These are phyloP conservation scores for Candida jianshihensis DNA, from an alignment of 805 yeast species.

Conservation along the genomic window DNA sequence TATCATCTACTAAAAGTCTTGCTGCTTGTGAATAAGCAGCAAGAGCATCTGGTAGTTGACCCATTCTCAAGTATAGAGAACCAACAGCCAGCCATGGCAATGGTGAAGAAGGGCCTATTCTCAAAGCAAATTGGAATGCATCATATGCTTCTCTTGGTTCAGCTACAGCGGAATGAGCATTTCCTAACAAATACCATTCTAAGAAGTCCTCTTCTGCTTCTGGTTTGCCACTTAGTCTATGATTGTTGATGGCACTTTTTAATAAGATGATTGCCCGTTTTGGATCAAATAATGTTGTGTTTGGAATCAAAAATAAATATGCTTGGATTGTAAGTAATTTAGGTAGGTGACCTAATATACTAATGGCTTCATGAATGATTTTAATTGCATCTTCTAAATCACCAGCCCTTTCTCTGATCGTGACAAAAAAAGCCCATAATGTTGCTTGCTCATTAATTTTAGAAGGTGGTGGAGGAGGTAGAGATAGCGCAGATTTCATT, in stretches of 20 bases:
- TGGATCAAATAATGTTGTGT: constrained; percentile 26
- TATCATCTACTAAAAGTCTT: constrained; percentile 41
- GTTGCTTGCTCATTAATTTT: constrained; percentile 40
- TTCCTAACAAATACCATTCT: constrained; percentile 50
- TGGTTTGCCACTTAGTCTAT: constrained; percentile 7
- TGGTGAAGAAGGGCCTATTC: constrained; percentile 47
- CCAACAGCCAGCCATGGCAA: constrained; percentile 66
- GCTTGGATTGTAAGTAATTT: constrained; percentile 42
- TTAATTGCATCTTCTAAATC: constrained; percentile 42
- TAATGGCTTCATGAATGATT: constrained; percentile 42
- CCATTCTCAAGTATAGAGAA: constrained; percentile 47
- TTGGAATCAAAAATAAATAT: constrained; percentile 36
- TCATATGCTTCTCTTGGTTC: constrained; percentile 48
- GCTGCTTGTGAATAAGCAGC: constrained; percentile 65
- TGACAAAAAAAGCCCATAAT: constrained; percentile 46
- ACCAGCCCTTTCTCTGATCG: constrained; percentile 38
- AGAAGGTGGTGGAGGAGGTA: constrained; percentile 42
- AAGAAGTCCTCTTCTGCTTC: constrained; percentile 37
- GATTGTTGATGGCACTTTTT: constrained; percentile 24
- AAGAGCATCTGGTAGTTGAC: constrained; percentile 58
- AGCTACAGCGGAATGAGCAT: constrained; percentile 40
- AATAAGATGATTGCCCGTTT: constrained; percentile 31
- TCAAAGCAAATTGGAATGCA: constrained; percentile 45
- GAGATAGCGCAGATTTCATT: constrained; percentile 39
- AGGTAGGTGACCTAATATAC: constrained; percentile 37